phyloP scores from a whole-genome alignment of 2,329 filamentous ascomycete genomes.

The Lasiodiplodia theobromae region DNA sequence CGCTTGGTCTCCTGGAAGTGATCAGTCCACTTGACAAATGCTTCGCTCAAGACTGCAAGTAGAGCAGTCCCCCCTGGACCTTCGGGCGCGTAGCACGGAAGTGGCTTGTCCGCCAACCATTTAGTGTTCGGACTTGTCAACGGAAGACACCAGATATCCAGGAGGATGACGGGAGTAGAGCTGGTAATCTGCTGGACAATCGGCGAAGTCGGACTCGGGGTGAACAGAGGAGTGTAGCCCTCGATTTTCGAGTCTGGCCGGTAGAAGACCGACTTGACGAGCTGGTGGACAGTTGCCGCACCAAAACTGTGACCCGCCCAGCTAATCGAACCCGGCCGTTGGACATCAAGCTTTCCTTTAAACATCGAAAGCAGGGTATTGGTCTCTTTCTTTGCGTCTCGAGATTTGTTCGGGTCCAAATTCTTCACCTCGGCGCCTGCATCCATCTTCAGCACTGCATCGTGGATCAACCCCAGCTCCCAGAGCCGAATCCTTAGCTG shows the following conservation, averaged over 20 bases:
- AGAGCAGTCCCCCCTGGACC: conserved; percentile 61
- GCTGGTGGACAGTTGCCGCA: conserved; percentile 74
- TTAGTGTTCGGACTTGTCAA: conserved; percentile 68
- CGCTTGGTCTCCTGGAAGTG: conserved; percentile 75
- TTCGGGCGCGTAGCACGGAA: conserved; percentile 69
- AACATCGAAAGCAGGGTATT: conserved; percentile 65
- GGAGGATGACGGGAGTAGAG: conserved; percentile 69
- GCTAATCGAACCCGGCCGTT: conserved; percentile 73
- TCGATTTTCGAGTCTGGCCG: conserved; percentile 31
- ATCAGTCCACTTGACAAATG: conserved; percentile 79
- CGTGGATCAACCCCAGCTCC: conserved; percentile 77
- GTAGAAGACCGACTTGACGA: conserved; percentile 77
- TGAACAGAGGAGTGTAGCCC: conserved; percentile 67
- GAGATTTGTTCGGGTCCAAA: conserved; percentile 51
- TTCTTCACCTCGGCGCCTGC: conserved; percentile 57
- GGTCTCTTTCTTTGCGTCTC: conserved; percentile 42
- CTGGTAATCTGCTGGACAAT: conserved; percentile 73
- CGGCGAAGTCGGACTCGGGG: conserved; percentile 61
- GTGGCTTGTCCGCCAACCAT: conserved; percentile 73
- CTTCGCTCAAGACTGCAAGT: conserved; percentile 75
- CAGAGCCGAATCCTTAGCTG: conserved; percentile 79
- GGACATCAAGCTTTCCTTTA: conserved; percentile 68
- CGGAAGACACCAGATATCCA: conserved; percentile 84
- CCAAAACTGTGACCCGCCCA: conserved; percentile 86
- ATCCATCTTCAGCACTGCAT: conserved; percentile 73